Evolutionary conservation across 345 rosid species (phyloP).

Genomic region (Eucalyptus pauciflora): DNA sequence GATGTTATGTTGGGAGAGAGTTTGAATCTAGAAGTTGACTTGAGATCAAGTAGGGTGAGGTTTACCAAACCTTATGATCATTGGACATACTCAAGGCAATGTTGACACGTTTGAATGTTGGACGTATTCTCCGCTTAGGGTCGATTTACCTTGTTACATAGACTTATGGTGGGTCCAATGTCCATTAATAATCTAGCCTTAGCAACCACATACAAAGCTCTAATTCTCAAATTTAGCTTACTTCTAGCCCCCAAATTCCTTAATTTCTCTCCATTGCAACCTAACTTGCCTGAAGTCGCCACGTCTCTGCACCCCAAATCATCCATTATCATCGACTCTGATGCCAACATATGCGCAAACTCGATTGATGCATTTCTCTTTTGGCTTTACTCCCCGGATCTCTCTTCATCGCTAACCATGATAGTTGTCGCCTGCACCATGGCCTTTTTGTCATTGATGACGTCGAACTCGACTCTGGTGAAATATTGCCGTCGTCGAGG

Average conservation of each 20-base stretch:
- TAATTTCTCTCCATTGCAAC: neutral
- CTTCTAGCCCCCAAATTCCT: neutral
- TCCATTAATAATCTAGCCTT: neutral
- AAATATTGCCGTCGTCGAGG: neutral
- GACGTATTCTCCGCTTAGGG: neutral
- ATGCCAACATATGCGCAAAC: neutral
- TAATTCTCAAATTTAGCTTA: neutral
- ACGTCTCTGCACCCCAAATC: neutral
- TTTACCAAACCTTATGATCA: neutral
- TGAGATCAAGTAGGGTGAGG: neutral
- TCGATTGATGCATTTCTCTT: neutral
- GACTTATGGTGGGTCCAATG: neutral
- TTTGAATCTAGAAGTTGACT: neutral
- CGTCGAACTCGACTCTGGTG: neutral
- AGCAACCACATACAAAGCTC: neutral
- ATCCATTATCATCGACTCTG: neutral
- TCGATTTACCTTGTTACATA: neutral
- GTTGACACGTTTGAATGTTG: neutral
- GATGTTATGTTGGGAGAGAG: neutral
- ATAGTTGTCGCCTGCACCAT: fast-evolving
- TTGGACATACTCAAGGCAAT: neutral
- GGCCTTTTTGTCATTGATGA: too few relatives aligned
- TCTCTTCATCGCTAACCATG: neutral
- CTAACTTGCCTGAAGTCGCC: neutral
- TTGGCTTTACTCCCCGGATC: neutral